Conservation (phyloP, 2,329 filamentous ascomycete species). For the Ascochyta viciae-villosae region DNA sequence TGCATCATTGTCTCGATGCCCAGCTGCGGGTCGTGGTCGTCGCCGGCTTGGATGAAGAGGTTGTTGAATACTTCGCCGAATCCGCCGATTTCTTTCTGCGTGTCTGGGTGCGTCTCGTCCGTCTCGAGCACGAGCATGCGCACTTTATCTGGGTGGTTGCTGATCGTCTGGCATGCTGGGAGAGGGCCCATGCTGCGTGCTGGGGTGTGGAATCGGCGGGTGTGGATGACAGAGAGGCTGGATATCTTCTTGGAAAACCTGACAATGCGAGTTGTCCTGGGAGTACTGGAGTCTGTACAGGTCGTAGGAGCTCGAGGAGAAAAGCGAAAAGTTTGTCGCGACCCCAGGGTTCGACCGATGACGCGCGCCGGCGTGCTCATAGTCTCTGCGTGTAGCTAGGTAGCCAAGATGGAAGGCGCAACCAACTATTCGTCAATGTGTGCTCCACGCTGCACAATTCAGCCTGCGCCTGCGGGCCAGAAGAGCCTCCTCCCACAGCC, state of each 20-base stretch:
- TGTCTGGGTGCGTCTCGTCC: constrained; percentile 62
- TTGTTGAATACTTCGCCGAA: constrained; percentile 63
- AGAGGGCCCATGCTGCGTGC: constrained; percentile 33
- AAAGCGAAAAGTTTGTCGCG: background rate
- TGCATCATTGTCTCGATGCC: constrained; percentile 63
- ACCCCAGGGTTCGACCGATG: constrained; percentile 16
- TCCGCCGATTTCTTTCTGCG: constrained; percentile 56
- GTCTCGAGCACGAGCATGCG: constrained; percentile 65
- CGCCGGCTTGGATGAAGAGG: constrained; percentile 60
- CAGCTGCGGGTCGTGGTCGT: constrained; percentile 61
- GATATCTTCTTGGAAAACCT: background rate
- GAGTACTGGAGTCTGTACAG: background rate
- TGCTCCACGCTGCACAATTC: background rate
- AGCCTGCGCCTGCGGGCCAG: constrained; percentile 10
- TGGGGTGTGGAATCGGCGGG: background rate
- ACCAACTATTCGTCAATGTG: constrained; percentile 2
- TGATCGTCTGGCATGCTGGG: constrained; percentile 30
- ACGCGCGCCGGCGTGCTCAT: constrained; percentile 23
- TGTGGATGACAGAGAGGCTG: background rate
- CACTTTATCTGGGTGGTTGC: constrained; percentile 42
- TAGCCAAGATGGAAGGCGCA: constrained; percentile 10
- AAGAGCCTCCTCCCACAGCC: constrained; percentile 19
- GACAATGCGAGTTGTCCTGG: background rate
- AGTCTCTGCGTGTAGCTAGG: background rate
- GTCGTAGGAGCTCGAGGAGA: background rate